Evolutionary conservation across 495 filamentous ascomycete genomes (phyloP).

Genomic region (Penicillium waksmanii): DNA sequence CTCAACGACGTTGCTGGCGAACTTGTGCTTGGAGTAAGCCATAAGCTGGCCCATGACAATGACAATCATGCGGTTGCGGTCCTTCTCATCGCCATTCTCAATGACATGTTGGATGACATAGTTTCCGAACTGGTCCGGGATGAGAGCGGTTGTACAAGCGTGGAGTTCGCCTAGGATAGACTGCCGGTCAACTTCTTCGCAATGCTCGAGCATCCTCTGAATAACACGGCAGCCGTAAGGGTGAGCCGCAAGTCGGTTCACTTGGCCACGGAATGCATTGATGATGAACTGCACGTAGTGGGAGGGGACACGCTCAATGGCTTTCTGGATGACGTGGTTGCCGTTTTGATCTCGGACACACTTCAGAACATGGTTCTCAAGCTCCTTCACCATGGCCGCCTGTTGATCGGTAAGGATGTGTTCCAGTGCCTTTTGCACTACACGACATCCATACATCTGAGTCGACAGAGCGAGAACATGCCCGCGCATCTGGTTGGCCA

Average conservation of each 20-base stretch:
- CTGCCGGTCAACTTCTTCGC: slow-evolving; percentile 69
- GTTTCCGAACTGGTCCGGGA: slow-evolving; percentile 92
- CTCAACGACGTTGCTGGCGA: slow-evolving; percentile 96
- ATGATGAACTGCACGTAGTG: slow-evolving; percentile 89
- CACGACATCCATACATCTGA: slow-evolving; percentile 94
- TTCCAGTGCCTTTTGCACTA: slow-evolving; percentile 97
- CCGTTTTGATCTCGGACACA: slow-evolving; percentile 91
- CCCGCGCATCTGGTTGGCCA: slow-evolving; percentile 85
- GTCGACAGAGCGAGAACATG: slow-evolving; percentile 77
- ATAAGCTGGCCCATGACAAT: slow-evolving; percentile 73
- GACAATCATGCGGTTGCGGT: slow-evolving; percentile 72
- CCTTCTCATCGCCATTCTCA: slow-evolving; percentile 74
- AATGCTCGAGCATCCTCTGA: slow-evolving; percentile 88
- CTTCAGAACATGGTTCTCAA: slow-evolving; percentile 75
- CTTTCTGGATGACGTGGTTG: slow-evolving; percentile 96
- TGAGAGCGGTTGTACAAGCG: slow-evolving; percentile 67
- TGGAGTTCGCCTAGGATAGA: slow-evolving; percentile 81
- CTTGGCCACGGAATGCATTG: slow-evolving; percentile 78
- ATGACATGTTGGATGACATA: slow-evolving; percentile 97
- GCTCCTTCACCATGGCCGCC: slow-evolving; percentile 78
- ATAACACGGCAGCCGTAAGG: slow-evolving; percentile 92
- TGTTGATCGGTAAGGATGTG: slow-evolving; percentile 92
- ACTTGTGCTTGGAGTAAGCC: slow-evolving; percentile 90
- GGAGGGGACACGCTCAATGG: slow-evolving; percentile 82
- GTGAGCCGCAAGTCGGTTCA: slow-evolving; percentile 78